A percentile compares a stretch with the other conserved stretches of the same genome.
Evolutionary conservation across 73 alveolate species (phyloP).

Genomic region (Symbiodinium pilosum): DNA sequence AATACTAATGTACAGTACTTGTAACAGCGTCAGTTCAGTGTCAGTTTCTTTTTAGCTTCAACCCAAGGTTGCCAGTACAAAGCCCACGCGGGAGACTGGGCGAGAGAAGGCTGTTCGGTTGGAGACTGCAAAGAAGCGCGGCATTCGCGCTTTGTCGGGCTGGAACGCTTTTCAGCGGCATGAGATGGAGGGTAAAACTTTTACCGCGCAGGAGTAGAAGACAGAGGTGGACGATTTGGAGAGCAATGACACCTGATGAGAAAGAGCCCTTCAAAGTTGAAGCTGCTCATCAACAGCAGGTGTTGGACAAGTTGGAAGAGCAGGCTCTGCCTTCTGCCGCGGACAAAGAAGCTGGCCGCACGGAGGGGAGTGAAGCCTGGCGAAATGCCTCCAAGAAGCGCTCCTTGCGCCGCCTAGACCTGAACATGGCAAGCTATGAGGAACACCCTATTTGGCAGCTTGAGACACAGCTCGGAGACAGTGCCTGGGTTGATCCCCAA

Average conservation of each 20-base stretch:
- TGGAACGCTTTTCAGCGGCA: slow-evolving; percentile 31
- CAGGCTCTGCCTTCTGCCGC: background rate
- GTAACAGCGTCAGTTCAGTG: too few species aligned
- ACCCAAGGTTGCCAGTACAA: background rate
- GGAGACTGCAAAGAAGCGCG: background rate
- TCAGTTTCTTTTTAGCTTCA: background rate
- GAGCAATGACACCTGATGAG: background rate
- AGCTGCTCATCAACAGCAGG: background rate
- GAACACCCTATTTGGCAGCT: background rate
- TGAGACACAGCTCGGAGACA: slow-evolving; percentile 9
- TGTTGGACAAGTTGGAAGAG: background rate
- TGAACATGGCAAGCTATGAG: background rate
- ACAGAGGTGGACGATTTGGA: background rate
- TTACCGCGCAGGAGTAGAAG: background rate
- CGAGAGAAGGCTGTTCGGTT: background rate
- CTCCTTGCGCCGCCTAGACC: slow-evolving; percentile 7
- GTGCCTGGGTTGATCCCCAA: background rate
- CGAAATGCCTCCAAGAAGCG: background rate
- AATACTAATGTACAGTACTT: too few species aligned
- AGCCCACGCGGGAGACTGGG: background rate
- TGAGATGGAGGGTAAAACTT: background rate
- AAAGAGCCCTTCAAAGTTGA: background rate
- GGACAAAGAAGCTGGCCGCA: background rate
- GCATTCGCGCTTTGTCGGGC: background rate
- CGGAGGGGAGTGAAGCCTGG: background rate